phyloP scores from a whole-genome alignment of 2,329 filamentous ascomycete genomes.

The Fusarium multiceps region DNA sequence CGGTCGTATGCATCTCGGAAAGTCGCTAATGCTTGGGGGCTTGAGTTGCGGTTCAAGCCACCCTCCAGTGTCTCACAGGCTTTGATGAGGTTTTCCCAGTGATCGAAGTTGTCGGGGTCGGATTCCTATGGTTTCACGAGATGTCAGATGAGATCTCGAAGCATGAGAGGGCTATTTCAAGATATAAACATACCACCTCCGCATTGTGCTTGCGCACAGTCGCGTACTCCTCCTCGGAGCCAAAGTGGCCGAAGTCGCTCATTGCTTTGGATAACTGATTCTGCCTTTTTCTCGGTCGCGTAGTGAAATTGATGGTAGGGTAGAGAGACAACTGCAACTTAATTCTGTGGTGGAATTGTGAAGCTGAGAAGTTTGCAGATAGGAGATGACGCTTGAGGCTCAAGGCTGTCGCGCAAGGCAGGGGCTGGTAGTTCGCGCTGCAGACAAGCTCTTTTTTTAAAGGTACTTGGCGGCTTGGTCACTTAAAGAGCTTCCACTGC shows the following conservation, averaged over 20 bases:
- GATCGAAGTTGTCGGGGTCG: slow-evolving; percentile 91
- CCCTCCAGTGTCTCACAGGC: slow-evolving; percentile 88
- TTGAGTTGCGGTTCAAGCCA: slow-evolving; percentile 95
- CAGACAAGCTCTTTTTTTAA: slow-evolving; percentile 29
- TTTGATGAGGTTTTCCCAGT: slow-evolving; percentile 92
- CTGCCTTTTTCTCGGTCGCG: slow-evolving; percentile 19
- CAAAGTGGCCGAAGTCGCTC: slow-evolving; percentile 77
- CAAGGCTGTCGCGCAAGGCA: slow-evolving; percentile 44
- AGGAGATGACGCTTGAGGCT: slow-evolving; percentile 41
- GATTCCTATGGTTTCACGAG: slow-evolving; percentile 57
- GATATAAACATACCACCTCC: slow-evolving; percentile 71
- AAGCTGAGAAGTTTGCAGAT: slow-evolving; percentile 37
- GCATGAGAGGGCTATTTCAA: neutral
- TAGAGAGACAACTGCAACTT: neutral
- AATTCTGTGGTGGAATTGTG: slow-evolving; percentile 13
- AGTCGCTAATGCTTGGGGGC: slow-evolving; percentile 88
- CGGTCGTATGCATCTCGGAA: slow-evolving; percentile 90
- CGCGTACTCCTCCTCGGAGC: slow-evolving; percentile 82
- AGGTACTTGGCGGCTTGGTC: slow-evolving; percentile 37
- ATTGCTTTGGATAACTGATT: slow-evolving; percentile 56
- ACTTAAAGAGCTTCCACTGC: slow-evolving; percentile 23
- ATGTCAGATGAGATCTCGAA: slow-evolving; percentile 38
- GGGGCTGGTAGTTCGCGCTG: slow-evolving; percentile 44
- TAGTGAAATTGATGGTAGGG: slow-evolving; percentile 18
- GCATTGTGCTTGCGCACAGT: slow-evolving; percentile 82